Evolutionary conservation across 2,329 filamentous ascomycete species (phyloP).

Genomic region (Xylariales sp.): DNA sequence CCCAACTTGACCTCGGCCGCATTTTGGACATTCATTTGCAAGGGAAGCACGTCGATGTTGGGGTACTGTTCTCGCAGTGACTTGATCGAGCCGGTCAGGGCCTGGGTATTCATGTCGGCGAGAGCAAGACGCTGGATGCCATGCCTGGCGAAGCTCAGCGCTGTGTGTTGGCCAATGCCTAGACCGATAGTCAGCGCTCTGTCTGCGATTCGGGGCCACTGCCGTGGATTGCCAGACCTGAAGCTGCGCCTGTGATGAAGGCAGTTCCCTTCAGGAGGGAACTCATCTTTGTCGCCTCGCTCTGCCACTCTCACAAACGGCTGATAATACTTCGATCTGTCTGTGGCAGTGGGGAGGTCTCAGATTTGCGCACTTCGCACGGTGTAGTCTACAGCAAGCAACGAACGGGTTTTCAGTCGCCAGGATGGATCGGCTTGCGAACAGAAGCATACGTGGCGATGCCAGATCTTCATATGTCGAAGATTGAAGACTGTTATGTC

Average conservation of each 20-base stretch:
- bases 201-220: background rate
- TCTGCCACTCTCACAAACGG: too few relatives aligned
- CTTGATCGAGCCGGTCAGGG: slow-evolving; percentile 26
- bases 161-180: slow-evolving; percentile 46
- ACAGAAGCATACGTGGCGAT: too few relatives aligned
- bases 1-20: slow-evolving; percentile 37
- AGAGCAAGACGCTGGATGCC: slow-evolving; percentile 43
- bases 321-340: too few relatives aligned
- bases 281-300: slow-evolving; percentile 29
- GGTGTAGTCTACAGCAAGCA: too few relatives aligned
- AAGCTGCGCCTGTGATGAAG: slow-evolving; percentile 44
- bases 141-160: slow-evolving; percentile 41
- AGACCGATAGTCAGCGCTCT: slow-evolving; percentile 14
- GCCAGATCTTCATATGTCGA: too few relatives aligned
- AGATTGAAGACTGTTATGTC: too few relatives aligned
- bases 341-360: too few relatives aligned
- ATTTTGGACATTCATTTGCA: slow-evolving; percentile 42
- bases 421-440: too few relatives aligned
- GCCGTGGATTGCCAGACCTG: slow-evolving; percentile 27
- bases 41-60: slow-evolving; percentile 32
- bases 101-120: slow-evolving; percentile 36
- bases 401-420: too few relatives aligned
- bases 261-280: slow-evolving; percentile 39
- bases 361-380: too few relatives aligned
- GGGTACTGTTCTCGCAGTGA: slow-evolving; percentile 33